Conservation (phyloP, 208 protist species). For the Porcisia hertigi region DNA sequence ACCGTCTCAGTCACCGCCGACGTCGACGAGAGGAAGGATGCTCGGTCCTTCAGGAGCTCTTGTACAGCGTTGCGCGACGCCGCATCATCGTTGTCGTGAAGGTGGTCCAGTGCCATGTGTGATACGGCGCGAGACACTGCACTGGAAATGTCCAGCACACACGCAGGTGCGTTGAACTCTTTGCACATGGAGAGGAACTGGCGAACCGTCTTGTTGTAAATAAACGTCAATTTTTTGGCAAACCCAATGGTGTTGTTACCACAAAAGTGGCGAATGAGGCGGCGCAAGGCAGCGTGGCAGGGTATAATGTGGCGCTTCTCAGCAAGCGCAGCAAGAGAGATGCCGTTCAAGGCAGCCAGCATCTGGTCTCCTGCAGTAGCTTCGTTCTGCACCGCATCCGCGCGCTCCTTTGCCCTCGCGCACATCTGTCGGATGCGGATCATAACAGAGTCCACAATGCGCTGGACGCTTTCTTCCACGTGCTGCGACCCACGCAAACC, state of each 20-base stretch:
- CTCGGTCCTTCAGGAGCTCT: conserved; percentile 47
- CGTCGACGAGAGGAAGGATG: conserved; percentile 56
- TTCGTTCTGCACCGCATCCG: conserved; percentile 28
- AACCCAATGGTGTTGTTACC: conserved; percentile 61
- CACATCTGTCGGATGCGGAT: conserved; percentile 48
- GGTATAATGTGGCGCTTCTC: conserved; percentile 61
- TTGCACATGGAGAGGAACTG: conserved; percentile 64
- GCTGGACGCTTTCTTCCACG: conserved; percentile 52
- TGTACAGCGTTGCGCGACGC: conserved; percentile 28
- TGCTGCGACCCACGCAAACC: conserved; percentile 56
- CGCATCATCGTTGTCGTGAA: conserved; percentile 21
- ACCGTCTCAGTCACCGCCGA: conserved; percentile 41
- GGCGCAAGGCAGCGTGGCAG: conserved; percentile 33
- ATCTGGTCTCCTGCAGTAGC: conserved; percentile 51
- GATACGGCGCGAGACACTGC: conserved; percentile 49
- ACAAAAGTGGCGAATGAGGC: conserved; percentile 54
- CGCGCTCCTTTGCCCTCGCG: conserved; percentile 28
- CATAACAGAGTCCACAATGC: conserved; percentile 55
- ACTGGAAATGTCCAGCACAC: conserved; percentile 43
- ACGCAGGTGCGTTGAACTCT: conserved; percentile 41
- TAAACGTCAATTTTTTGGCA: conserved; percentile 56
- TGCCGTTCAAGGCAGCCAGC: conserved; percentile 58
- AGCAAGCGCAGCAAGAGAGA: conserved; percentile 46
- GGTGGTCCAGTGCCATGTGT: conserved; percentile 43
- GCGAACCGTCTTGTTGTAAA: conserved; percentile 62